Conservation (phyloP, 495 filamentous ascomycete species). For the Aspergillus hancockii region DNA sequence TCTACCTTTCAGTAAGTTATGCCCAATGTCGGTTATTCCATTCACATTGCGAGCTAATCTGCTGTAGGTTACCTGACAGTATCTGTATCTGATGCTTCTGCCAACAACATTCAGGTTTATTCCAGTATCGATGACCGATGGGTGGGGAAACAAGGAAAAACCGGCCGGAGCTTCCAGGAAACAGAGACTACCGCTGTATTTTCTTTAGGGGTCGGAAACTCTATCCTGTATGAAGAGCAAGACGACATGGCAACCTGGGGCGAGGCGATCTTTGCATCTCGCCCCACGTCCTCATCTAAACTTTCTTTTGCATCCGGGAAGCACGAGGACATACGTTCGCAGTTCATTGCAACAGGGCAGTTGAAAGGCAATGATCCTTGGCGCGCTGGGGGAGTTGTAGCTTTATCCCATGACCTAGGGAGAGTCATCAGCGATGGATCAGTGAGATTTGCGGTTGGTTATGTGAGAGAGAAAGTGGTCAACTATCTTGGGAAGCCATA, state of each 20-base stretch:
- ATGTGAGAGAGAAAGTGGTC: conserved; percentile 45
- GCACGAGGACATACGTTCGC: conserved; percentile 19
- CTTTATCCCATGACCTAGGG: conserved; percentile 47
- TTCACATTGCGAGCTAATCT: conserved; percentile 2
- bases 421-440: conserved; percentile 28
- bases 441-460: conserved; percentile 50
- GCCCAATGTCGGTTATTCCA: not conserved
- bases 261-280: conserved; percentile 33
- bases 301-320: conserved; percentile 32
- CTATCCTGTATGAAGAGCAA: conserved; percentile 40
- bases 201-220: conserved; percentile 36
- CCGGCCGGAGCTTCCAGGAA: conserved; percentile 29
- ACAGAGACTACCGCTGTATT: conserved; percentile 27
- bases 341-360: conserved; percentile 27
- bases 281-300: conserved; percentile 26
- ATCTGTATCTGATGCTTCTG: conserved; percentile 40
- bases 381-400: conserved; percentile 33
- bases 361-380: conserved; percentile 26
- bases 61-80: conserved; percentile 65
- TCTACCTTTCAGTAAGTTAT: conserved; percentile 64
- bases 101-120: conserved; percentile 45
- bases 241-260: conserved; percentile 50
- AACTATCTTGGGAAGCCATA: conserved; percentile 49
- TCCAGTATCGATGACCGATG: conserved; percentile 53
- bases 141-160: conserved; percentile 38